A percentile compares a stretch with the other conserved stretches of the same genome.
These are phyloP conservation scores for Aspergillus piperis DNA, from an alignment of 2,329 filamentous ascomycete species.

Conservation along the genomic window DNA sequence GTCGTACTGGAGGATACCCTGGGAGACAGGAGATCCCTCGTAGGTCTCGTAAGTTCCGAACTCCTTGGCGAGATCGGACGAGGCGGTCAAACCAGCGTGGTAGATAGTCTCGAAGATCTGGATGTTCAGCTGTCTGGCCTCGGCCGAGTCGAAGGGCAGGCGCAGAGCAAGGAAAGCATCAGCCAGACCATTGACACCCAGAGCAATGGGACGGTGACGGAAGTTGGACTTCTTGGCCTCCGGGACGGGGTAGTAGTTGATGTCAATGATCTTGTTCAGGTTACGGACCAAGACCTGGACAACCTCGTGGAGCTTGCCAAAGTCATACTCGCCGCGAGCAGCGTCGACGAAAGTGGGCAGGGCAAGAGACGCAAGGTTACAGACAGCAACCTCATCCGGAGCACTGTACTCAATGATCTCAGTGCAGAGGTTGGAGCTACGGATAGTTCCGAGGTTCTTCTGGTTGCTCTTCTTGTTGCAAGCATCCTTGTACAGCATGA, in stretches of 20 bases:
- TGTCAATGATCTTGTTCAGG: constrained; percentile 96
- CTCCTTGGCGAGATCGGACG: constrained; percentile 79
- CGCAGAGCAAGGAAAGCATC: constrained; percentile 97
- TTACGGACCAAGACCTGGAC: constrained; percentile 90
- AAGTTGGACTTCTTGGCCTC: constrained; percentile 96
- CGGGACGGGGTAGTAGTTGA: constrained; percentile 96
- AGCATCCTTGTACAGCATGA: constrained; percentile 99
- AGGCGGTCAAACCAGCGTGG: constrained; percentile 88
- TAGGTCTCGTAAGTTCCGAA: constrained; percentile 87
- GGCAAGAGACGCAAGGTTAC: constrained; percentile 93
- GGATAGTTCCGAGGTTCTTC: constrained; percentile 98
- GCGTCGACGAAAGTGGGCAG: constrained; percentile 91
- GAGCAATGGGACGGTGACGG: constrained; percentile 91
- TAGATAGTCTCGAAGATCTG: constrained; percentile 99
- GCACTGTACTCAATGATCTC: constrained; percentile 98
- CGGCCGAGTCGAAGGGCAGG: constrained; percentile 93
- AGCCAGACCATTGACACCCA: constrained; percentile 96
- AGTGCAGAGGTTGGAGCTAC: constrained; percentile 97
- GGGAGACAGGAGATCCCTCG: constrained; percentile 87
- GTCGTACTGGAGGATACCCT: constrained; percentile 96
- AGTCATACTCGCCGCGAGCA: constrained; percentile 82
- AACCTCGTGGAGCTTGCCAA: constrained; percentile 94
- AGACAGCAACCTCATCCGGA: constrained; percentile 97
- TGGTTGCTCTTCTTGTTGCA: constrained; percentile 99
- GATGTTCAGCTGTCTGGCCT: constrained; percentile 90